These are phyloP conservation scores for Dendrobium huoshanense DNA, from an alignment of 106 monocot species.

Conservation along the genomic window DNA sequence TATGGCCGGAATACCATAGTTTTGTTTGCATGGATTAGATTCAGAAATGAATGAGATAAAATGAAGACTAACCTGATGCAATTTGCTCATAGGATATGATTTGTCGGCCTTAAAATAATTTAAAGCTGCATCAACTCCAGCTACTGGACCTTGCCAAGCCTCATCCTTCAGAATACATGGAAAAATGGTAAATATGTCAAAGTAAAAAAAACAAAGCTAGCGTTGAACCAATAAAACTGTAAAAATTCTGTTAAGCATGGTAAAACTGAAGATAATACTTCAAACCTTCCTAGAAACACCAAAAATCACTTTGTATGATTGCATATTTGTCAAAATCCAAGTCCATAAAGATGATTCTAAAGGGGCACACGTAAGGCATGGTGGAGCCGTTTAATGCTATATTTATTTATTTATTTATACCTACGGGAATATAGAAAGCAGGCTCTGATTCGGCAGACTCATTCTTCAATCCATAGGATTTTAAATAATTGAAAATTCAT, in stretches of 20 bases:
- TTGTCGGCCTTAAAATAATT: slow-evolving; percentile 73
- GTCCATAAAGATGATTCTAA: background rate
- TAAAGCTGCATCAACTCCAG: slow-evolving; percentile 76
- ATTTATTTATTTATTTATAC: background rate
- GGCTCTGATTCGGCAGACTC: background rate
- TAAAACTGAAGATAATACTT: background rate
- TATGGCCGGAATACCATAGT: background rate
- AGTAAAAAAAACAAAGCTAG: background rate
- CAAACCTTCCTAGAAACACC: no score
- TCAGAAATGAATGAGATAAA: background rate
- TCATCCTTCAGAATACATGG: slow-evolving; percentile 33
- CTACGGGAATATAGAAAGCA: background rate
- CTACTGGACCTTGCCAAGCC: slow-evolving; percentile 79
- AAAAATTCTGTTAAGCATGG: background rate
- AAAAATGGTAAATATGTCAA: background rate
- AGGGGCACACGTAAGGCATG: background rate
- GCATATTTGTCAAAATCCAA: background rate
- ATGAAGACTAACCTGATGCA: slow-evolving; percentile 49
- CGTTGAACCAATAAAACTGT: background rate
- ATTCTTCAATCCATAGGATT: background rate
- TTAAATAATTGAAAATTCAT: background rate
- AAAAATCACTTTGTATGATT: background rate
- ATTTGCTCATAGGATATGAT: slow-evolving; percentile 57
- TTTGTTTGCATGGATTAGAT: background rate
- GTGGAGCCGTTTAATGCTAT: background rate